These are phyloP conservation scores for Penicillium palitans DNA, from an alignment of 2,329 filamentous ascomycete genomes.

Conservation along the genomic window DNA sequence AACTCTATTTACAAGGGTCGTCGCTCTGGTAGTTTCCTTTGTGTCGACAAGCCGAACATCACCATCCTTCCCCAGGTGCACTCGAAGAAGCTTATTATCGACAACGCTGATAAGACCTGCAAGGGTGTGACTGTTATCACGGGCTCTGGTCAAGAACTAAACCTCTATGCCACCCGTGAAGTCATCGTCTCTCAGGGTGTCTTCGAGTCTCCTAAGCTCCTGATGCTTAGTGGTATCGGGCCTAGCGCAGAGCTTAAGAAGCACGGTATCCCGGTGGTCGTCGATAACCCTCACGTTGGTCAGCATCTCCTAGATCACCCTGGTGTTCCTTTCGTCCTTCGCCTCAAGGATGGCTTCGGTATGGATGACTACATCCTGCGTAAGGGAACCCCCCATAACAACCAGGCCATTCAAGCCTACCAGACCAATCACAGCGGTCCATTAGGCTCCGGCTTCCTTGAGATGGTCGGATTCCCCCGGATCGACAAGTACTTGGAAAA, in stretches of 20 bases:
- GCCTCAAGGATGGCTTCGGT: slow-evolving; percentile 45
- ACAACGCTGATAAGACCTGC: slow-evolving; percentile 40
- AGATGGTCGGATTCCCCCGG: slow-evolving; percentile 60
- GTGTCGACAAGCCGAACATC: slow-evolving; percentile 57
- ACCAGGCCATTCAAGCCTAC: slow-evolving; percentile 38
- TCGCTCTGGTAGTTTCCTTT: slow-evolving; percentile 55
- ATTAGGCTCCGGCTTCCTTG: slow-evolving; percentile 46
- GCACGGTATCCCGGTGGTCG: slow-evolving; percentile 34
- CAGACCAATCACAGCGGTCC: slow-evolving; percentile 45
- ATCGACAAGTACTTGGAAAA: slow-evolving; percentile 57
- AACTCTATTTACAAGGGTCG: slow-evolving; percentile 60
- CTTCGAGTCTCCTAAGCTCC: slow-evolving; percentile 55
- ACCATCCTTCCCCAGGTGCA: slow-evolving; percentile 52
- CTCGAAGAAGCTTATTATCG: slow-evolving; percentile 57
- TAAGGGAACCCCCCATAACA: slow-evolving; percentile 31
- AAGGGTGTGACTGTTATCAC: slow-evolving; percentile 52
- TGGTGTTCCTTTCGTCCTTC: slow-evolving; percentile 44
- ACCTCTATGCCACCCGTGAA: slow-evolving; percentile 52
- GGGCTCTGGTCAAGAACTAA: slow-evolving; percentile 44
- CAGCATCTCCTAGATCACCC: slow-evolving; percentile 43
- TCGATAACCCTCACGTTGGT: slow-evolving; percentile 32
- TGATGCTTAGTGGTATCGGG: slow-evolving; percentile 53
- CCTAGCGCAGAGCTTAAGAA: slow-evolving; percentile 43
- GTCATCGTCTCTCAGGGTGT: slow-evolving; percentile 52
- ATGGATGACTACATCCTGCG: slow-evolving; percentile 46